Evolutionary conservation across 169 alveolate species (phyloP).

Genomic region (Babesia sp.): DNA sequence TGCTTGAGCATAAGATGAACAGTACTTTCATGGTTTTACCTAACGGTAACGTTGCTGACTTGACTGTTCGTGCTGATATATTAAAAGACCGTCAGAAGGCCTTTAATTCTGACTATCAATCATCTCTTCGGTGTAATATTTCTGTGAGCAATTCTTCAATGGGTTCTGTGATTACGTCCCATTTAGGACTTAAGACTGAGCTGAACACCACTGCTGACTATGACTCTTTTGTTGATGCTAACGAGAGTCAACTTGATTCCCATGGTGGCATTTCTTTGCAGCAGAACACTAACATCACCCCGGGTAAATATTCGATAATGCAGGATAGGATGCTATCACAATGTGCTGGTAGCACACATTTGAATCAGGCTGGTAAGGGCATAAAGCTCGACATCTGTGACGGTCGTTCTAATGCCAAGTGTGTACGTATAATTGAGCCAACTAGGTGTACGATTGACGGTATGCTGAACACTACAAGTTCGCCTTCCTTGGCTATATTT

Average conservation of each 20-base stretch:
- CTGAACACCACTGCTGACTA: constrained; percentile 15
- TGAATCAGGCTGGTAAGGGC: constrained; percentile 12
- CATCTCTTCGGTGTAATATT: constrained; percentile 38
- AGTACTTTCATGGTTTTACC: constrained; percentile 63
- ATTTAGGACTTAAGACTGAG: constrained; percentile 7
- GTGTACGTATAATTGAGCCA: constrained; percentile 62
- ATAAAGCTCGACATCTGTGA: constrained; percentile 46
- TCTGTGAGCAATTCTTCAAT: constrained; percentile 57
- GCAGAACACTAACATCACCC: constrained; percentile 21
- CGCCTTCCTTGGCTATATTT: constrained; percentile 31
- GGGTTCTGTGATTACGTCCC: constrained; percentile 37
- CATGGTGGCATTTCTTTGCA: not conserved
- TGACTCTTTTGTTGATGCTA: constrained; percentile 19
- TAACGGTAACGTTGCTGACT: constrained; percentile 61
- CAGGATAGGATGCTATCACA: not conserved
- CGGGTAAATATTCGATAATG: constrained; percentile 30
- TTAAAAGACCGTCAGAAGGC: constrained; percentile 29
- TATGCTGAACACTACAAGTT: constrained; percentile 28
- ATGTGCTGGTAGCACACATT: not conserved
- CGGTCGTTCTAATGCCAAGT: constrained; percentile 41
- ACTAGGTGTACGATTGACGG: constrained; percentile 36
- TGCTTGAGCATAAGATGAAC: constrained; percentile 73
- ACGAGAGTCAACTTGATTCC: not conserved
- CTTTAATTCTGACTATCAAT: constrained; percentile 22
- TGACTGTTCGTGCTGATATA: constrained; percentile 32